Evolutionary conservation across 202 grass and related monocot species (phyloP).

Genomic region (Setaria italica): DNA sequence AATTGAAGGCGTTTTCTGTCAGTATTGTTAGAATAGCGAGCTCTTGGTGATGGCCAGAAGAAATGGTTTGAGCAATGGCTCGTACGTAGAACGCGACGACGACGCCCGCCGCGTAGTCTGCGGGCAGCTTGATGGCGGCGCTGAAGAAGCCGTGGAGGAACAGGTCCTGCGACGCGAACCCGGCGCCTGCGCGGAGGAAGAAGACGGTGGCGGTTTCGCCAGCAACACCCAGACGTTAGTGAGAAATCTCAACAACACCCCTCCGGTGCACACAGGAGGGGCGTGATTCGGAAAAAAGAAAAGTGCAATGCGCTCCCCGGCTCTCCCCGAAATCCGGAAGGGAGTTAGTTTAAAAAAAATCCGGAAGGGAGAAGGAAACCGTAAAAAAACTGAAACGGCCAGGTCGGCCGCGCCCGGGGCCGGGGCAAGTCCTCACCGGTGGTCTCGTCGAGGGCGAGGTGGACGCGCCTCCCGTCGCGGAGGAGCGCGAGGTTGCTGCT

Average conservation of each 20-base stretch:
- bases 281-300: neutral
- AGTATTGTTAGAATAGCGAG: no score
- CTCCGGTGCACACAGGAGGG: neutral
- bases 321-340: neutral
- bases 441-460: conserved; percentile 78
- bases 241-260: neutral
- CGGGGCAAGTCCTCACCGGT: conserved; percentile 49
- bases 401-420: no score
- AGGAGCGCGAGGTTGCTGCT: conserved; percentile 76
- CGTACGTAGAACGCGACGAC: conserved; percentile 89
- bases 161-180: conserved; percentile 81
- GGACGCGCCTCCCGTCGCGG: conserved; percentile 63
- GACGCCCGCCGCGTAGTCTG: conserved; percentile 81
- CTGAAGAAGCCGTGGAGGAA: conserved; percentile 94
- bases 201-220: neutral
- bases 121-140: conserved; percentile 79
- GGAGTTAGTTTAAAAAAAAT: neutral
- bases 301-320: conserved; percentile 46
- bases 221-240: neutral
- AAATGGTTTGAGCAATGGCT: no score
- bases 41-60: no score
- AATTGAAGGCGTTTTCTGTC: neutral
- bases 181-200: conserved; percentile 61
- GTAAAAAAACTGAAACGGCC: neutral
- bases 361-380: neutral